Evolutionary conservation across 257 asterid genomes (phyloP).

Genomic region (Gynochthodes officinalis): DNA sequence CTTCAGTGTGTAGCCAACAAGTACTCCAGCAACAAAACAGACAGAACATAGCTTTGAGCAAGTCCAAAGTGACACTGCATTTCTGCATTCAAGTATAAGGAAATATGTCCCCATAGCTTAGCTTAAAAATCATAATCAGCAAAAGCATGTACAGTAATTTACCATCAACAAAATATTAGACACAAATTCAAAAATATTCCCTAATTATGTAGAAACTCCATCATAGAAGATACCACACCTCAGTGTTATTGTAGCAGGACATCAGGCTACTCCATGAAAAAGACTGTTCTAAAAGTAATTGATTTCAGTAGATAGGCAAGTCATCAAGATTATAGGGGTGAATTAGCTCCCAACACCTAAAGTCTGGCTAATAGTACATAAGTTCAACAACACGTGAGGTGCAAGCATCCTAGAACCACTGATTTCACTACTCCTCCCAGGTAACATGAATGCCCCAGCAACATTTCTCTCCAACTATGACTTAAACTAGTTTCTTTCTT

Average conservation of each 20-base stretch:
- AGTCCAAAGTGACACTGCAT: constrained; percentile 53
- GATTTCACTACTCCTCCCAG: neutral
- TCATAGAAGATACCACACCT: neutral
- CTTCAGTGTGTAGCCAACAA: constrained; percentile 79
- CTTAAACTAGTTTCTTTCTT: neutral
- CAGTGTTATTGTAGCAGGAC: neutral
- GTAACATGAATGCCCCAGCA: neutral
- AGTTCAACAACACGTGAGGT: neutral
- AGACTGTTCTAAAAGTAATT: neutral
- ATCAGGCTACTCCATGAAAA: neutral
- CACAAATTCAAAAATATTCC: neutral
- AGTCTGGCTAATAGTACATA: neutral
- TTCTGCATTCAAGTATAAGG: constrained; percentile 43
- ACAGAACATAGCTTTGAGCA: constrained; percentile 78
- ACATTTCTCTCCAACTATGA: neutral
- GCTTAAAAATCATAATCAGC: neutral
- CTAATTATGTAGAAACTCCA: neutral
- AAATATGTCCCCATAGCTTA: neutral
- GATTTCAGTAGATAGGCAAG: neutral
- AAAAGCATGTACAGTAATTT: neutral
- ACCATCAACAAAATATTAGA: neutral
- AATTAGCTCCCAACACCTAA: neutral
- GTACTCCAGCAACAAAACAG: constrained; percentile 74
- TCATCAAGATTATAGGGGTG: neutral
- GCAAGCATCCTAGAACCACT: no score